Percentiles rank a stretch among this genome's conserved stretches.
phyloP scores from a whole-genome alignment of 768 basidiomycete species.

The Pisolithus sp. region DNA sequence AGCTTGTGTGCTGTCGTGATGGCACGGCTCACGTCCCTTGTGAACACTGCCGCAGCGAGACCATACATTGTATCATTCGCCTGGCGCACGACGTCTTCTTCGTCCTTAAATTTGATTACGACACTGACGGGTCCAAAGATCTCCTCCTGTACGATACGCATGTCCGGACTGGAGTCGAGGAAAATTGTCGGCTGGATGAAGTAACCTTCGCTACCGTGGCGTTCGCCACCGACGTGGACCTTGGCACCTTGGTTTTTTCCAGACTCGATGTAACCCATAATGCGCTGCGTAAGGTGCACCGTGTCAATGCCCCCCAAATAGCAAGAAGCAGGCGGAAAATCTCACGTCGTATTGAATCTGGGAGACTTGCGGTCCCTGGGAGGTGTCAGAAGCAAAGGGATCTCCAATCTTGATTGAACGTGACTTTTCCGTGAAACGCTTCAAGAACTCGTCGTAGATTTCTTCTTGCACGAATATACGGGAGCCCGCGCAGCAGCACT shows the following conservation, averaged over 20 bases:
- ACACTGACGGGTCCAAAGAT: constrained; percentile 81
- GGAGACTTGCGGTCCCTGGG: constrained; percentile 78
- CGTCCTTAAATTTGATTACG: constrained; percentile 68
- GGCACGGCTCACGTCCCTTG: constrained; percentile 69
- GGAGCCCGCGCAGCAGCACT: constrained; percentile 75
- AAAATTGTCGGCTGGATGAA: constrained; percentile 76
- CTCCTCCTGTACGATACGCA: constrained; percentile 72
- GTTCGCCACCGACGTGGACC: constrained; percentile 55
- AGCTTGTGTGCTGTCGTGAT: constrained; percentile 66
- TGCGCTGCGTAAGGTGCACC: constrained; percentile 38
- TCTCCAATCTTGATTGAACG: constrained; percentile 58
- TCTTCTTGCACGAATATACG: constrained; percentile 75
- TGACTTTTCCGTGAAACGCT: constrained; percentile 49
- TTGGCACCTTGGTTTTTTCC: constrained; percentile 70
- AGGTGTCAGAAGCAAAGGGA: constrained; percentile 52
- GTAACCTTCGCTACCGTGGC: constrained; percentile 54
- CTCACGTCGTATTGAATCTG: constrained; percentile 66
- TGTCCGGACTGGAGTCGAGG: constrained; percentile 55
- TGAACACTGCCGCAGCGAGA: constrained; percentile 83
- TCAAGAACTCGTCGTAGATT: constrained; percentile 75
- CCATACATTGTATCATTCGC: constrained; percentile 90
- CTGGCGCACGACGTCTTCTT: constrained; percentile 55
- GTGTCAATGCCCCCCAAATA: neutral
- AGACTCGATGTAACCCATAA: constrained; percentile 72
- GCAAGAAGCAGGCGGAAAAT: neutral